Evolutionary conservation across 306 rosid genomes (phyloP), one percentile per base, ranked within the genome.

Genomic region (Gleditsia sinensis): DNA sequence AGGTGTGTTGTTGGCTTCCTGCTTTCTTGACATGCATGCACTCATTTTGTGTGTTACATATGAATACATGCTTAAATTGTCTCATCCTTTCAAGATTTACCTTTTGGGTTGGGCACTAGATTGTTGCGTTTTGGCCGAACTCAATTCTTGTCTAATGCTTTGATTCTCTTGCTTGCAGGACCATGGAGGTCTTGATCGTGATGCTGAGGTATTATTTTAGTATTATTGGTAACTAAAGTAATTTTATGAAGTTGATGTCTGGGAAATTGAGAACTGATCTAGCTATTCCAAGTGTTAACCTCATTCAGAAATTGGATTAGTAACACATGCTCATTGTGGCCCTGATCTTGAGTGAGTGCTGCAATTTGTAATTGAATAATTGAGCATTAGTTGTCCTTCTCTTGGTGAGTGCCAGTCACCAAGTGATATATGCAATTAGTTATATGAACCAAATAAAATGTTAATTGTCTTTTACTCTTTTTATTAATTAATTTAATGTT

Each of bases 121-220:
- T 23, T 21, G 17, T 21, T 23, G 20, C 59, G 57, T 67, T 61
- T 61, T 8, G 20, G 67, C 66, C 12, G n/a, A 25, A 66, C 21
- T 53, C 63, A 50, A 64, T 72, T 11, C 60, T 24, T 50, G 69
- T 55, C 28, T 70, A 74, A 84, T 59, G 48, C 69, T 65, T n/a
- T 60, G 40, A 9, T 54, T 61, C 34, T 76, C 68, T 69, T 79
- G 23, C 23, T 79, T 86, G 76, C 88, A 94, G 99, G 96, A 83
- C 67, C 93, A 78, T 40, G 87, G 91, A 32, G 55, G 86, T 75
- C 77, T 80, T 82, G 95, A 80, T 78, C 90, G 96, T 67, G 96
- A 94, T 83, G 97, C 87, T 5, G 96, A 92, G 97, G 99, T 92
- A 94, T 77, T 68, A 46, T 70, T 62, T 63, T 16, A n/a, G 45